Evolutionary conservation across 2,329 filamentous ascomycete genomes (phyloP), one percentile per base, ranked within the genome.

Genomic region (Arthrobotrys musiformis): DNA sequence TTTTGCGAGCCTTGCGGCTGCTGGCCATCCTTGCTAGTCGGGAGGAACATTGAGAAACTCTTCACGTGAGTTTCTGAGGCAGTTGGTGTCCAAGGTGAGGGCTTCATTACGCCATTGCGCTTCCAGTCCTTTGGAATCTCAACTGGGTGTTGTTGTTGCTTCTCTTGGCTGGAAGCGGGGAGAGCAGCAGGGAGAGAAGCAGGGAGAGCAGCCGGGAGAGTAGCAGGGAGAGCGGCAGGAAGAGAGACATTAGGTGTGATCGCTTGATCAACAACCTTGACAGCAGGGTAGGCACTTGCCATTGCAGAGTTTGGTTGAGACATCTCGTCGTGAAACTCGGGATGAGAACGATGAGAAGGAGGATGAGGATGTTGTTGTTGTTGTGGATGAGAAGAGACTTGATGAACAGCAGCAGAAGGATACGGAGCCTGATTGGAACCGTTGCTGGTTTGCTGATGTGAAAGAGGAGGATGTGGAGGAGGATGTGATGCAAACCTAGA

Each of bases 61-160:
- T 77, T 77, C 0, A 77, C 73, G 19, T 77, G 73, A 11, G 73
- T 60, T 22, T 77, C 73, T 11, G 69, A 40, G 13, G 66, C 73
- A 26, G 61, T 70, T 5, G 73, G 73, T 4, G 73, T 56, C 73
- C 73, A 77, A 42, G 73, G 73, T 2, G 73, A 77, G 9, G 73
- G 26, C 40, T 58, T 64, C 33, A 66, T 40, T 2, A 58, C 50
- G 15, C 73, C 73, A n/a, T 70, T 70, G 8, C 60, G 48, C 28
- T 67, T 66, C 72, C 72, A 77, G 22, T 70, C 64, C n/a, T 52
- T 48, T 4, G 58, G 30, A 11, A 61, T 33, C 9, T 70, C 58
- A 5, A 28, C 64, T 1, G 56, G 48, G n/a, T 58, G 69, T 8
- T 50, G 69, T 8, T 50, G 28, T 24, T 60, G 56, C 35, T 77